phyloP scores from a whole-genome alignment of 2,329 filamentous ascomycete species.

The Phaeophleospora eucalypticola region DNA sequence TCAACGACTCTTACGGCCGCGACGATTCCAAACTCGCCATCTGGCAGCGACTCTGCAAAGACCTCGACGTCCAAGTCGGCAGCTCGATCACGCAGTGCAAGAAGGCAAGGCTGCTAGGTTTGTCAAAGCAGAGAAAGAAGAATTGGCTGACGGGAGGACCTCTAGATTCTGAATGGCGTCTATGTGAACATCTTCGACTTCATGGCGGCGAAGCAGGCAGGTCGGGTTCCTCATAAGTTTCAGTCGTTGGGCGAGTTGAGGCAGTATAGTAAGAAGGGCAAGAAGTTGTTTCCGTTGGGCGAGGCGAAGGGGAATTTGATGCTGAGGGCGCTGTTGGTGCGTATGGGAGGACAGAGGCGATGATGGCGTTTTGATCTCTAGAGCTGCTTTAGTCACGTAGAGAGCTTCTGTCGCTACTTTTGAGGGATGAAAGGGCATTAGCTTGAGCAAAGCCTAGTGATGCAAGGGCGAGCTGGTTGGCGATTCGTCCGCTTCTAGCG shows the following conservation, averaged over 20 bases:
- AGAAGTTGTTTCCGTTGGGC: constrained; percentile 16
- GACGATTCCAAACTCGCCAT: not conserved
- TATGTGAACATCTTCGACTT: constrained; percentile 22
- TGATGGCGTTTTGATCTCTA: not conserved
- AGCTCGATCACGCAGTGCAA: constrained; percentile 20
- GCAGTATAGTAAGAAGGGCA: constrained; percentile 12
- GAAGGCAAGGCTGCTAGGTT: too few species aligned
- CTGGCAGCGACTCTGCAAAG: constrained; percentile 20
- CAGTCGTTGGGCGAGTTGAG: constrained; percentile 7
- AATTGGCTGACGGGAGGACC: not conserved
- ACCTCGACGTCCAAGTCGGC: constrained; percentile 13
- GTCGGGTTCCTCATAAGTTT: constrained; percentile 6
- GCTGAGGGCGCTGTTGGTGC: constrained; percentile 15
- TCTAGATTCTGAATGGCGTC: constrained; percentile 12
- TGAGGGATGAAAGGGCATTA: too few species aligned
- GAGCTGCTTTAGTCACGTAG: not conserved
- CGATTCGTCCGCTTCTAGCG: too few species aligned
- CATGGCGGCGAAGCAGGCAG: constrained; percentile 10
- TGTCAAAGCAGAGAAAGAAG: too few species aligned
- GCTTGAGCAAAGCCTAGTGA: too few species aligned
- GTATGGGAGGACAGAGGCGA: constrained; percentile 5
- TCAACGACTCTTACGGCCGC: constrained; percentile 9
- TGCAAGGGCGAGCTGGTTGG: too few species aligned
- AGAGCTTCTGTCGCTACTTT: too few species aligned
- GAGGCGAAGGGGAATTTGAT: constrained; percentile 19